Conservation (phyloP, 495 filamentous ascomycete genomes). For the Penicillium samsonianum region DNA sequence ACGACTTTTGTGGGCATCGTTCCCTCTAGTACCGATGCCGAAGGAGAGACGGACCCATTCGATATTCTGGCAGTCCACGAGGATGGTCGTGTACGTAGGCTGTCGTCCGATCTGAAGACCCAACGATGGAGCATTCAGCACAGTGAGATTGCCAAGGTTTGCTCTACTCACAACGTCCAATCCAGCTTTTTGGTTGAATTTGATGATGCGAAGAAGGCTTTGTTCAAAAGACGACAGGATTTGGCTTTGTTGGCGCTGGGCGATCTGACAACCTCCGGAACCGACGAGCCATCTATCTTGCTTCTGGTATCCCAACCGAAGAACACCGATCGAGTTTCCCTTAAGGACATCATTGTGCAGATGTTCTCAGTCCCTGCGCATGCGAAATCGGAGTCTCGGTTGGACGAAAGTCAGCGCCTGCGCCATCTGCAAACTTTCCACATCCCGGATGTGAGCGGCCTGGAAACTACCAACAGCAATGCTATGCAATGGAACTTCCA, state of each 20-base stretch:
- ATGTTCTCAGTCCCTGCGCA: constrained; percentile 45
- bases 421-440: constrained; percentile 42
- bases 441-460: constrained; percentile 34
- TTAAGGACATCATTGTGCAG: constrained; percentile 43
- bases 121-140: constrained; percentile 47
- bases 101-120: constrained; percentile 43
- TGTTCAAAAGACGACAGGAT: constrained; percentile 48
- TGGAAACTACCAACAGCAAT: constrained; percentile 27
- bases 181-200: constrained; percentile 47
- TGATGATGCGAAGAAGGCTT: constrained; percentile 46
- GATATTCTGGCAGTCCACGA: constrained; percentile 52
- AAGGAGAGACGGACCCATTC: constrained; percentile 32
- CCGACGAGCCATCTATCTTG: constrained; percentile 42
- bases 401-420: constrained; percentile 38
- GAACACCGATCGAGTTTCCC: constrained; percentile 27
- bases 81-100: constrained; percentile 43
- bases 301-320: constrained; percentile 44
- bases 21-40: constrained; percentile 25
- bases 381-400: constrained; percentile 10
- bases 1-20: constrained; percentile 45
- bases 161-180: constrained; percentile 35
- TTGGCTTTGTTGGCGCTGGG: constrained; percentile 42
- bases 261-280: constrained; percentile 28
- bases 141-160: constrained; percentile 38
- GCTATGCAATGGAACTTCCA: constrained; percentile 49